These are phyloP conservation scores for Actinomortierella ambigua DNA, from an alignment of 371 early-diverging fungal genomes.

Conservation along the genomic window DNA sequence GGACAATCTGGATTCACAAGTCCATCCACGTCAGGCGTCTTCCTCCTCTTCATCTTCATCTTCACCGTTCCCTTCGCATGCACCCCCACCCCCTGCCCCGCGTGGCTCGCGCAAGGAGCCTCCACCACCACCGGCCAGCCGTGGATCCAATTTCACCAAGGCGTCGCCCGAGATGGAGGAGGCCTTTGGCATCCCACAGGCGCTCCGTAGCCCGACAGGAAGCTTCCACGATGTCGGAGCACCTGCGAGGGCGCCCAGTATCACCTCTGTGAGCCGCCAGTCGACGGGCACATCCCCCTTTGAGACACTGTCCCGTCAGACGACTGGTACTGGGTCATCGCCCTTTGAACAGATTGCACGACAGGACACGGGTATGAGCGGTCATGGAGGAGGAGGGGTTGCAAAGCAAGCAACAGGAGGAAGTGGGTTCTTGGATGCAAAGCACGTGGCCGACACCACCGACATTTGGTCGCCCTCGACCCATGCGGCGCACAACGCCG, in stretches of 20 bases:
- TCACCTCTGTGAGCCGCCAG: constrained; percentile 24
- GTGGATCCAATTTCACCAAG: constrained; percentile 24
- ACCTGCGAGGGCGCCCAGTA: constrained; percentile 5
- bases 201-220: constrained; percentile 43
- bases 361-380: constrained; percentile 32
- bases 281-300: constrained; percentile 41
- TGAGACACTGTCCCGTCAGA: constrained; percentile 22
- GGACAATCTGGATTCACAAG: constrained; percentile 3
- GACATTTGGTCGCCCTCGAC: constrained; percentile 36
- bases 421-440: too few relatives aligned
- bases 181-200: constrained; percentile 44
- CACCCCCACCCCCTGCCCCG: constrained; percentile 40
- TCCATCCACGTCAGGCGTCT: not conserved
- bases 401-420: constrained; percentile 4
- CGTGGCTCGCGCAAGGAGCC: constrained; percentile 47
- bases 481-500: constrained; percentile 21
- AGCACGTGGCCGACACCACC: too few relatives aligned
- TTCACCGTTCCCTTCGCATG: not conserved
- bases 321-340: constrained; percentile 24
- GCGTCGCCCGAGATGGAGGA: constrained; percentile 36
- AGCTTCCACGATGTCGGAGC: constrained; percentile 31
- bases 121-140: constrained; percentile 46
- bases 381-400: too few relatives aligned
- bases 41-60: constrained; percentile 9
- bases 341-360: constrained; percentile 23